Percentiles rank a stretch among this genome's conserved stretches.
Conservation (phyloP, 192 early-diverging fungal species). For the Backusella tarrabulga region DNA sequence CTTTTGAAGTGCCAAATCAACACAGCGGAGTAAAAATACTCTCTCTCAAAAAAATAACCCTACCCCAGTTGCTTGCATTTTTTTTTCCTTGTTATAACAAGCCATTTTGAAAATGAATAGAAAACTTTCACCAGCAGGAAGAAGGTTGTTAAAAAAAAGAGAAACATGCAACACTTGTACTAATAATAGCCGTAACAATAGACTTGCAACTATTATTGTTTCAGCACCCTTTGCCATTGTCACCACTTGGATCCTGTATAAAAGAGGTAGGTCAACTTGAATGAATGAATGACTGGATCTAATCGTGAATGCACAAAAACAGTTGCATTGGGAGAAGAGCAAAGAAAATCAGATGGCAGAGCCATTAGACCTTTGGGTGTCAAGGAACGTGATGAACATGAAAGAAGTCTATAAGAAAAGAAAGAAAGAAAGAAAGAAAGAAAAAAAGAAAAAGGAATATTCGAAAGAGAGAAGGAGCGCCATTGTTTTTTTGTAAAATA, state of each 20-base stretch:
- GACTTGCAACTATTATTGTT: conserved; percentile 35
- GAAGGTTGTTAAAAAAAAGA: conserved; percentile 16
- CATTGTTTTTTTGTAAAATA: neutral
- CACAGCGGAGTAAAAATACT: neutral
- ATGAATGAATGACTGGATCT: no score
- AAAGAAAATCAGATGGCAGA: conserved; percentile 19
- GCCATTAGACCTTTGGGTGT: conserved; percentile 36
- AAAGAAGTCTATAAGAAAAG: neutral
- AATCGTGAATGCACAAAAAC: neutral
- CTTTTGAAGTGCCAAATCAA: neutral
- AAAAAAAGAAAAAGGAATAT: no score
- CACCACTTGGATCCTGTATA: conserved; percentile 37
- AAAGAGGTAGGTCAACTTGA: conserved; percentile 23
- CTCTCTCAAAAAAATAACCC: neutral
- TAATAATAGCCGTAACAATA: conserved; percentile 15
- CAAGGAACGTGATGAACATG: conserved; percentile 15
- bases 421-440: neutral
- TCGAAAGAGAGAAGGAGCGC: neutral
- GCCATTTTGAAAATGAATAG: conserved; percentile 3
- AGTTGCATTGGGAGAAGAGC: conserved; percentile 37
- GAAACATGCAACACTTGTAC: neutral
- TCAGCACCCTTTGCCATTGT: conserved; percentile 28
- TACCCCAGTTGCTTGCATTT: neutral
- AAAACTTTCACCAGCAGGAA: conserved; percentile 31
- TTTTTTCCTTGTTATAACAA: neutral